Conservation (phyloP, 495 filamentous ascomycete species). For the Penicillium silybi region DNA sequence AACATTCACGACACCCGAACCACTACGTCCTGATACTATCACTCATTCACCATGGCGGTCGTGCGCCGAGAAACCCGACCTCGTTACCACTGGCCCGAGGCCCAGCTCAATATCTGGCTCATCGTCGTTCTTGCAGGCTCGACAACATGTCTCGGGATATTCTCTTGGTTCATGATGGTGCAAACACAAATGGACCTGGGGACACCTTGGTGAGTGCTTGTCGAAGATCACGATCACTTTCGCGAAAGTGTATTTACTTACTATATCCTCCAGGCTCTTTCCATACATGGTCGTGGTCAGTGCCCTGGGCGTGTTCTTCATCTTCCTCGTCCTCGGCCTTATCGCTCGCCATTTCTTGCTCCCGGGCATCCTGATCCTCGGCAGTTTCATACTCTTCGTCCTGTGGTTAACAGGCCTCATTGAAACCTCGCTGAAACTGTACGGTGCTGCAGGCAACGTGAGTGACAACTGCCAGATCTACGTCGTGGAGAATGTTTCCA, state of each 20-base stretch:
- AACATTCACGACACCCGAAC: background rate
- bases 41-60: slow-evolving; percentile 19
- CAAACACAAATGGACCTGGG: slow-evolving; percentile 67
- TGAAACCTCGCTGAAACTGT: slow-evolving; percentile 84
- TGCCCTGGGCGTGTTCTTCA: slow-evolving; percentile 68
- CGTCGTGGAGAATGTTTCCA: slow-evolving; percentile 53
- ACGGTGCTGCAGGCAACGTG: slow-evolving; percentile 70
- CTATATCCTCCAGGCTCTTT: slow-evolving; percentile 66
- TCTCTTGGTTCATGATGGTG: slow-evolving; percentile 74
- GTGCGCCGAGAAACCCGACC: slow-evolving; percentile 41
- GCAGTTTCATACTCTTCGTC: slow-evolving; percentile 89
- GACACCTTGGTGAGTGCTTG: slow-evolving; percentile 71
- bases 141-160: slow-evolving; percentile 79
- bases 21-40: background rate
- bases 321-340: slow-evolving; percentile 66
- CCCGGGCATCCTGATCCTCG: slow-evolving; percentile 83
- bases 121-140: slow-evolving; percentile 79
- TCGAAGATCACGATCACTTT: background rate
- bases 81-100: slow-evolving; percentile 89
- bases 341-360: slow-evolving; percentile 76
- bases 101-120: slow-evolving; percentile 90
- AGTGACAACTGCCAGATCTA: slow-evolving; percentile 75
- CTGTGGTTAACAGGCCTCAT: slow-evolving; percentile 91
- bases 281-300: slow-evolving; percentile 80
- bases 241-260: slow-evolving; percentile 7